Conservation (phyloP, 208 protist genomes). For the Crithidia acanthocephali region DNA sequence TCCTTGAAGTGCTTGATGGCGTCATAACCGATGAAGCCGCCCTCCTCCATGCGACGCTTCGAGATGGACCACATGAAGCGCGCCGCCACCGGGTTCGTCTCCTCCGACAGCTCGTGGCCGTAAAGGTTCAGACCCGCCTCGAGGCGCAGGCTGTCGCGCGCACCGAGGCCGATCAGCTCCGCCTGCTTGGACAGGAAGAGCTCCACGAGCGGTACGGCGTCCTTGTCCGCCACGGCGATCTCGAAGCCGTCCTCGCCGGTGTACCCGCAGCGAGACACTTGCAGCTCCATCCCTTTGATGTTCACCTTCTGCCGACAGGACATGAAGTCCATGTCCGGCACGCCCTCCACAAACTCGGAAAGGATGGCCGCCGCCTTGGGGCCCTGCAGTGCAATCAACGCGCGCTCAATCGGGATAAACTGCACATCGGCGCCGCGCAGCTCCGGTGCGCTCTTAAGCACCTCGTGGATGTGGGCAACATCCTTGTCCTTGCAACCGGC, state of each 20-base stretch:
- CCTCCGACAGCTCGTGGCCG: slow-evolving; percentile 96
- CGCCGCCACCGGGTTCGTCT: slow-evolving; percentile 95
- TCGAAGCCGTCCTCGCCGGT: slow-evolving; percentile 99
- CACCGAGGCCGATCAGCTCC: slow-evolving; percentile 92
- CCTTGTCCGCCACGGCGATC: slow-evolving; percentile 73
- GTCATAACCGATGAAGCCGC: slow-evolving; percentile 94
- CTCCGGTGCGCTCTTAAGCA: slow-evolving; percentile 31
- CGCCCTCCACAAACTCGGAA: slow-evolving; percentile 36
- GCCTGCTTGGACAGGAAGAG: slow-evolving; percentile 57
- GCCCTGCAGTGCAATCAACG: slow-evolving; percentile 95
- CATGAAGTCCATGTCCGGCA: slow-evolving; percentile 88
- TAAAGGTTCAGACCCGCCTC: slow-evolving; percentile 99
- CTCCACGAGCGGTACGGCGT: slow-evolving; percentile 59
- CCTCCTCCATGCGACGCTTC: slow-evolving; percentile 93
- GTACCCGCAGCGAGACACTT: slow-evolving; percentile 95
- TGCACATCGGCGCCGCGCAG: slow-evolving; percentile 82
- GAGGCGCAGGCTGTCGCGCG: slow-evolving; percentile 95
- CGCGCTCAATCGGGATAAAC: slow-evolving; percentile 75
- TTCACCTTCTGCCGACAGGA: slow-evolving; percentile 39
- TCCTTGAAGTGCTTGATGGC: slow-evolving; percentile 70
- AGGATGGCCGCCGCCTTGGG: slow-evolving; percentile 79
- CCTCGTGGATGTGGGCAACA: slow-evolving; percentile 75
- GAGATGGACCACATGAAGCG: slow-evolving; percentile 95
- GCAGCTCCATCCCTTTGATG: slow-evolving; percentile 53
- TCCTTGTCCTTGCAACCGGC: slow-evolving; percentile 97